phyloP scores from a whole-genome alignment of 1,284 basidiomycete species.

The Rugosomyces carneus region DNA sequence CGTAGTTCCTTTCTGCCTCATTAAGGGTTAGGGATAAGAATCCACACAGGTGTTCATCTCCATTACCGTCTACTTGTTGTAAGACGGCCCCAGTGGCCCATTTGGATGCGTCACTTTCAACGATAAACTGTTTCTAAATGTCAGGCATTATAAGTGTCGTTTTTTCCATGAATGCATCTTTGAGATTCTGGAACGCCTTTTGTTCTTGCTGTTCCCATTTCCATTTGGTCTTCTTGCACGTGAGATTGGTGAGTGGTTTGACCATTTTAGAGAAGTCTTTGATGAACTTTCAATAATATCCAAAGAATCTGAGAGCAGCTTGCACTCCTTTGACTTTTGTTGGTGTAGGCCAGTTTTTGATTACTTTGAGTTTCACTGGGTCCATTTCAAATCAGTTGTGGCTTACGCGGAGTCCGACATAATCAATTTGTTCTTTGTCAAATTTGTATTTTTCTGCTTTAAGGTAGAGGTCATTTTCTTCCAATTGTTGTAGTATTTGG shows the following conservation, averaged over 20 bases:
- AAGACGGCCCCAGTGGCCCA: conserved; percentile 2
- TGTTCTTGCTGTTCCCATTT: not conserved
- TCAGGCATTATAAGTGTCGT: not conserved
- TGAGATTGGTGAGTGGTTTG: not conserved
- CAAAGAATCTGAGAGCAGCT: conserved; percentile 31
- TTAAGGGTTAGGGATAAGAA: conserved; percentile 9
- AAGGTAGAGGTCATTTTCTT: conserved; percentile 3
- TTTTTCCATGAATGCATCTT: not conserved
- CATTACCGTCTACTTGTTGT: conserved; percentile 7
- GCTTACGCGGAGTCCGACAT: conserved; percentile 23
- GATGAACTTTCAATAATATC: conserved; percentile 41
- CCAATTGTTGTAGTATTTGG: not conserved
- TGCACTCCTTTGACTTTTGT: conserved; percentile 16
- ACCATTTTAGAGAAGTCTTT: conserved; percentile 24
- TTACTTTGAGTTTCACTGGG: conserved; percentile 21
- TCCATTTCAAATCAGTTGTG: conserved; percentile 23
- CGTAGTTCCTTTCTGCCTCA: conserved; percentile 12
- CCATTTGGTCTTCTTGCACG: not conserved
- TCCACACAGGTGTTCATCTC: conserved; percentile 7
- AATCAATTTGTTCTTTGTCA: conserved; percentile 21
- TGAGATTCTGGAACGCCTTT: not conserved
- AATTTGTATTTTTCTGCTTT: conserved; percentile 26
- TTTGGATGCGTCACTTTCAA: conserved; percentile 3
- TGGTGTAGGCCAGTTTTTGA: conserved; percentile 25
- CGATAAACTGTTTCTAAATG: not conserved